Evolutionary conservation across 129 eudicot genomes (phyloP).

Genomic region (Logfia minima): DNA sequence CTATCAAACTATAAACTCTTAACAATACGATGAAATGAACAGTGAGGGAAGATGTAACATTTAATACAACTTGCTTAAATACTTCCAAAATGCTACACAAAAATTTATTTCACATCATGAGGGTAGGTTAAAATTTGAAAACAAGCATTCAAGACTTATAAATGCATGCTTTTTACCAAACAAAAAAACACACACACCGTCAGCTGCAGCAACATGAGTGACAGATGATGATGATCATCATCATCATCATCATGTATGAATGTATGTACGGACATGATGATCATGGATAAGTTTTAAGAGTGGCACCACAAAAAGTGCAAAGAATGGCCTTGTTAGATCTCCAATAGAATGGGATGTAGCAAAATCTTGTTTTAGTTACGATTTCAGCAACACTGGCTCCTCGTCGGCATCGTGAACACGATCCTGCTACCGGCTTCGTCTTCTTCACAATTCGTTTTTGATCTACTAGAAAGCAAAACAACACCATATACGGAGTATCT

Average conservation of each 20-base stretch:
- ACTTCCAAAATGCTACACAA: slow-evolving; percentile 13
- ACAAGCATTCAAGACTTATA: slow-evolving; percentile 32
- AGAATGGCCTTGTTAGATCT: slow-evolving; percentile 62
- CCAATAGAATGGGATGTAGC: slow-evolving; percentile 61
- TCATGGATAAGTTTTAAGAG: slow-evolving; percentile 63
- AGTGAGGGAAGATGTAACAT: slow-evolving; percentile 27
- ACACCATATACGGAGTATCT: slow-evolving; percentile 44
- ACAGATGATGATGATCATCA: slow-evolving; percentile 1
- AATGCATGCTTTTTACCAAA: slow-evolving; percentile 16
- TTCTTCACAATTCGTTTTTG: slow-evolving; percentile 52
- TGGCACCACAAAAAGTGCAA: slow-evolving; percentile 68
- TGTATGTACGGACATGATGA: slow-evolving; percentile 11
- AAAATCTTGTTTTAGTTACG: slow-evolving; percentile 64
- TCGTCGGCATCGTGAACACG: slow-evolving; percentile 68
- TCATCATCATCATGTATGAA: slow-evolving; percentile 8
- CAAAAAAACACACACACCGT: neutral
- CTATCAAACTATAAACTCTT: too few relatives aligned
- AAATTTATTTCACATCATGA: slow-evolving; percentile 12
- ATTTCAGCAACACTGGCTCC: slow-evolving; percentile 73
- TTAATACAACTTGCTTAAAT: slow-evolving; percentile 22
- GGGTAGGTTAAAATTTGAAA: slow-evolving; percentile 29
- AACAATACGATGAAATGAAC: neutral
- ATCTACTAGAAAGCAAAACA: slow-evolving; percentile 79
- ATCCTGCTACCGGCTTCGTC: slow-evolving; percentile 74
- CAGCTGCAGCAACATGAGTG: neutral